Conservation (phyloP, 177 flowering plant genomes). For the Vitis hybrid region DNA sequence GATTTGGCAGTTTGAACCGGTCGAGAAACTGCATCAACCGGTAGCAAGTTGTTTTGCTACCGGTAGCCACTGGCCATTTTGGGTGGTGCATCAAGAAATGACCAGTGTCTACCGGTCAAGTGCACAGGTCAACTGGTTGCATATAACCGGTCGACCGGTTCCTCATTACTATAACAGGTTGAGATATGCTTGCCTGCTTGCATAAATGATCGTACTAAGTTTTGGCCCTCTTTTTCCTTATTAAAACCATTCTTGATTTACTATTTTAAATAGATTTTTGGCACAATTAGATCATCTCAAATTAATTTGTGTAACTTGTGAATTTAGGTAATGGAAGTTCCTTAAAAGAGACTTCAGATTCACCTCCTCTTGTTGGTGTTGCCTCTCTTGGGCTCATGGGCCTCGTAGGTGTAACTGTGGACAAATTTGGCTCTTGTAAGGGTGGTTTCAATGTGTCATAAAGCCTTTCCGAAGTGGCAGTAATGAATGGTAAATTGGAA, state of each 20-base stretch:
- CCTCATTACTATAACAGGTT: no score
- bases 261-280: background rate
- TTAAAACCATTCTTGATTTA: background rate
- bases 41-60: no score
- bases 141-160: no score
- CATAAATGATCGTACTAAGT: background rate
- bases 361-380: conserved; percentile 7
- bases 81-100: no score
- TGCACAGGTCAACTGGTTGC: no score
- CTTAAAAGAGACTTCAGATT: conserved; percentile 17
- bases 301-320: background rate
- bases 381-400: background rate
- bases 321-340: conserved; percentile 16
- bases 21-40: no score
- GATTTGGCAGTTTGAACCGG: no score
- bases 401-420: conserved; percentile 35
- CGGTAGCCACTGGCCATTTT: no score
- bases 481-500: conserved; percentile 87
- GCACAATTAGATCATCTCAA: background rate
- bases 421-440: conserved; percentile 71
- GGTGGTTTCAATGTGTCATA: conserved; percentile 87
- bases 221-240: background rate
- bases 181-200: no score
- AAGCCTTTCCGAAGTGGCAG: conserved; percentile 94
- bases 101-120: no score